Evolutionary conservation across 2,329 filamentous ascomycete genomes (phyloP).

Genomic region (Trichothecium sympodiale): DNA sequence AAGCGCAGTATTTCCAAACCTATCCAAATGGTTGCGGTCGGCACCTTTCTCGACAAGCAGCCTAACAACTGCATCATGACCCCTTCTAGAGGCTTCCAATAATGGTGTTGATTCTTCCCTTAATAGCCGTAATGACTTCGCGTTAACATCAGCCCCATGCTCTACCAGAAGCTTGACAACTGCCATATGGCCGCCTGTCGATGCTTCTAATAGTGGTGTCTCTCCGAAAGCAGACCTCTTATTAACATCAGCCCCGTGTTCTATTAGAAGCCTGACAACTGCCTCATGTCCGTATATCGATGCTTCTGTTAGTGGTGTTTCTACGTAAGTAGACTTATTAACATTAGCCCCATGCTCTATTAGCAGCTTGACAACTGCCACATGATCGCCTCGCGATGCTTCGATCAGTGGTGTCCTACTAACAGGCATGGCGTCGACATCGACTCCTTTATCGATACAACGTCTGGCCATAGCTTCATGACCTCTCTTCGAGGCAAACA

Average conservation of each 20-base stretch:
- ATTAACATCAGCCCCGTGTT: neutral
- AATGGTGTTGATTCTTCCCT: neutral
- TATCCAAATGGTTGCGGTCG: too few species aligned
- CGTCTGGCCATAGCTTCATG: too few species aligned
- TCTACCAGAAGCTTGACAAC: conserved; percentile 3
- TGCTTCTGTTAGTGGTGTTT: conserved; percentile 1
- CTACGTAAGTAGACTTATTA: neutral
- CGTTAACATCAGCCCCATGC: too few species aligned
- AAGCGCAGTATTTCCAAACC: too few species aligned
- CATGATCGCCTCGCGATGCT: too few species aligned
- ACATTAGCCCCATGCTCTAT: neutral
- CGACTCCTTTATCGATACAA: too few species aligned
- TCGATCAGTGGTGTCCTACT: too few species aligned
- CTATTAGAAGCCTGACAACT: conserved; percentile 1
- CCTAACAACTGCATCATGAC: conserved; percentile 1
- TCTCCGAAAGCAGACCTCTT: neutral
- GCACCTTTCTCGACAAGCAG: conserved; percentile 4
- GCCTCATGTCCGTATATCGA: conserved; percentile 1
- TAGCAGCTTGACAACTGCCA: conserved; percentile 2
- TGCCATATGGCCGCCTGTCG: too few species aligned
- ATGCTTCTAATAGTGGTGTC: too few species aligned
- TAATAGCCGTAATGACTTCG: conserved; percentile 1
- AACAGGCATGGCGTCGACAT: too few species aligned
- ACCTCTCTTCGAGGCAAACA: too few species aligned
- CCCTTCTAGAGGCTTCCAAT: neutral